These are phyloP conservation scores for Fraxinus americana DNA, from an alignment of 257 asterid species.

Conservation along the genomic window DNA sequence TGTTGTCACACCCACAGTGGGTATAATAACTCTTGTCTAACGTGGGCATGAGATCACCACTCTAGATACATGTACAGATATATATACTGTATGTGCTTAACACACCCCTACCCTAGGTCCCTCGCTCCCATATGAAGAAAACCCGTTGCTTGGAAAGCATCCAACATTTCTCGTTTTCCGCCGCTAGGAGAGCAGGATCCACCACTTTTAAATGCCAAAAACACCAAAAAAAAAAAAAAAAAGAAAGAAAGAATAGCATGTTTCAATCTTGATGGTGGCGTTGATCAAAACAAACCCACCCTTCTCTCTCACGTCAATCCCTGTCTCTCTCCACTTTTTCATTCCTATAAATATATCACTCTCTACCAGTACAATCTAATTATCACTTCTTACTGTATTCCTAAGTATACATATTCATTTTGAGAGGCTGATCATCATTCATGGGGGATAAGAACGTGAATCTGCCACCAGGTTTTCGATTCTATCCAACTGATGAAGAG, in stretches of 20 bases:
- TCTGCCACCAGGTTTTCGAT: slow-evolving; percentile 93
- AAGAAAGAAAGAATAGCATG: neutral
- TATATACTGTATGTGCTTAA: too few relatives aligned
- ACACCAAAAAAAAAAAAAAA: neutral
- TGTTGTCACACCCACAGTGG: too few relatives aligned
- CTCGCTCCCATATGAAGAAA: slow-evolving; percentile 20
- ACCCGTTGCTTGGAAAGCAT: slow-evolving; percentile 42
- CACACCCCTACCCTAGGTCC: too few relatives aligned
- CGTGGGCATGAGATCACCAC: too few relatives aligned
- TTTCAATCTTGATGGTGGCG: neutral
- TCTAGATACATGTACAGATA: too few relatives aligned
- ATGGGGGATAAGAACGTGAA: slow-evolving; percentile 43
- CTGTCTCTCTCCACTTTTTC: neutral
- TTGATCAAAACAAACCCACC: neutral
- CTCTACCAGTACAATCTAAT: neutral
- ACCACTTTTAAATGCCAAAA: slow-evolving; percentile 17
- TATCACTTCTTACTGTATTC: neutral
- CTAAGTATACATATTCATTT: neutral
- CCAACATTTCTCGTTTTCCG: slow-evolving; percentile 41
- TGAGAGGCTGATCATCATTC: slow-evolving; percentile 20
- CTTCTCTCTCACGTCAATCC: neutral
- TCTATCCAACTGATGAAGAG: slow-evolving; percentile 90
- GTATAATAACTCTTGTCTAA: too few relatives aligned
- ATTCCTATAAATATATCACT: neutral
- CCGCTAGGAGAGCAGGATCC: slow-evolving; percentile 41